Conservation (phyloP, 352 stramenopile genomes). For the Phytopythium aichiense region DNA sequence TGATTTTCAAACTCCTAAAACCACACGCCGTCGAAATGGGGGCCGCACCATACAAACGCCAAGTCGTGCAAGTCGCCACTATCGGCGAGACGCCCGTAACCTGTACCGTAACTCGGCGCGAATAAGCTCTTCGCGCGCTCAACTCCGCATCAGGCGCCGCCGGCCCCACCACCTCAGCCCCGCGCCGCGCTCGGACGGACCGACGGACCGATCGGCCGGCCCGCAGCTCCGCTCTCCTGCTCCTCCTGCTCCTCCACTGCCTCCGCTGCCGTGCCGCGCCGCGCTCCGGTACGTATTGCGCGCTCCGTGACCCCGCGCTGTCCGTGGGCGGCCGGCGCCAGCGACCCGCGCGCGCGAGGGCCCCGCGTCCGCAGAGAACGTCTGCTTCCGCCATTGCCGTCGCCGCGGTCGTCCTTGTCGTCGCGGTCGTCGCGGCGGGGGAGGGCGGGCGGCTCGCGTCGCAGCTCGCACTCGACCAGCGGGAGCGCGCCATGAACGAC, state of each 20-base stretch:
- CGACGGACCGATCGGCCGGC: neutral
- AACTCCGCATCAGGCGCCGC: too few relatives aligned
- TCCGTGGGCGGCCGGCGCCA: neutral
- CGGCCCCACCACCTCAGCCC: too few relatives aligned
- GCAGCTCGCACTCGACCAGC: neutral
- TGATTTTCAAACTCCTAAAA: slow-evolving; percentile 5
- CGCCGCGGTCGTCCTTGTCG: neutral
- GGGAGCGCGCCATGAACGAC: slow-evolving; percentile 30
- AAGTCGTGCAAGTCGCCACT: too few relatives aligned
- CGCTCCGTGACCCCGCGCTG: neutral
- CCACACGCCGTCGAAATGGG: neutral
- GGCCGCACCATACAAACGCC: neutral
- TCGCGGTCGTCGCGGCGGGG: neutral
- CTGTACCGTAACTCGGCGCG: too few relatives aligned
- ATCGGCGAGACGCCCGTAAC: too few relatives aligned
- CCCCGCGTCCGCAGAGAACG: neutral
- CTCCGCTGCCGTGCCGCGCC: too few relatives aligned
- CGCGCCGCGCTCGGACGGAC: neutral
- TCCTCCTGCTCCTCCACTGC: too few relatives aligned
- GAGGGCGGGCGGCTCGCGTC: neutral
- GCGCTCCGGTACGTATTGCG: neutral
- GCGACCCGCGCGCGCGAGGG: too few relatives aligned
- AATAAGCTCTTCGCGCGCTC: too few relatives aligned
- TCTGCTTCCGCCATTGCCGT: too few relatives aligned
- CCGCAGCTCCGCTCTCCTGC: too few relatives aligned